These are phyloP conservation scores for Pterula multifida DNA, from an alignment of 1,284 basidiomycete genomes.

Conservation along the genomic window DNA sequence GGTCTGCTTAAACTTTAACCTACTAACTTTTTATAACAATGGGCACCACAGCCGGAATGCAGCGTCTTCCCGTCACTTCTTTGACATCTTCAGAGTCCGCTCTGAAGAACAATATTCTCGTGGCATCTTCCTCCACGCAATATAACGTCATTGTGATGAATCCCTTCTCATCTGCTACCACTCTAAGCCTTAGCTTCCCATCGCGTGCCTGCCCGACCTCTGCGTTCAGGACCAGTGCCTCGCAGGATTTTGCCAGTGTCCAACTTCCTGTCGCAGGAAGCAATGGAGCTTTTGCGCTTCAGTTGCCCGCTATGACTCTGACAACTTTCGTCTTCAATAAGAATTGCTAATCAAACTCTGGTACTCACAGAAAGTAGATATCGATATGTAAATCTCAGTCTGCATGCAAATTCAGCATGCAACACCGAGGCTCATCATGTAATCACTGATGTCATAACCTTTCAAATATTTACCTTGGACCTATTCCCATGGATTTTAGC, in stretches of 20 bases:
- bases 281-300: neutral
- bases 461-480: no score
- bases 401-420: no score
- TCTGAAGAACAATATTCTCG: conserved; percentile 20
- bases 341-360: neutral
- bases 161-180: conserved; percentile 18
- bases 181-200: conserved; percentile 23
- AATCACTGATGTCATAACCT: no score
- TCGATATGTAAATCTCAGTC: no score
- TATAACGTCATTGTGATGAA: conserved; percentile 26
- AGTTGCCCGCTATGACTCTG: neutral
- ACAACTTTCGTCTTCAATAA: neutral
- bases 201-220: conserved; percentile 18
- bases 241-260: conserved; percentile 21
- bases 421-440: no score
- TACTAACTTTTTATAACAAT: neutral
- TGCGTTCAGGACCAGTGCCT: conserved; percentile 20
- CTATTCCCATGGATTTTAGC: no score
- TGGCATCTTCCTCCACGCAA: conserved; percentile 17
- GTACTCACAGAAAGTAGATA: no score
- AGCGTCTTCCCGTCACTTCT: conserved; percentile 18
- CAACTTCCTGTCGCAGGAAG: neutral
- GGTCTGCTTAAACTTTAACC: neutral
- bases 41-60: conserved; percentile 19
- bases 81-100: conserved; percentile 13